phyloP scores from a whole-genome alignment of 2,329 filamentous ascomycete genomes.

The Esteya vermicola region DNA sequence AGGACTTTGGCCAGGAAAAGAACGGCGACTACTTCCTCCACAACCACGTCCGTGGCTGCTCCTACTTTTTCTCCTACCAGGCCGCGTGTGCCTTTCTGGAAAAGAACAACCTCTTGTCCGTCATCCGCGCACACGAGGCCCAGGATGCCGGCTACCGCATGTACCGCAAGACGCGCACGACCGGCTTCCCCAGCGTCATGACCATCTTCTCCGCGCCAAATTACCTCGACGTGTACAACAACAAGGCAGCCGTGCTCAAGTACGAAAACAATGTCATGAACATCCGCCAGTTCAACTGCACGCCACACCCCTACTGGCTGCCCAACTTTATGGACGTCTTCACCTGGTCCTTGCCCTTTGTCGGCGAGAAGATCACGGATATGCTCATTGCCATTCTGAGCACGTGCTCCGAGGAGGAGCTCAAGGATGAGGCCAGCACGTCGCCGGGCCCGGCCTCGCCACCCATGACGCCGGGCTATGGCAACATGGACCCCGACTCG shows the following conservation, averaged over 20 bases:
- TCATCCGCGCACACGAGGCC: constrained; percentile 95
- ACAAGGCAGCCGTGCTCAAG: constrained; percentile 96
- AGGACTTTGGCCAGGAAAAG: constrained; percentile 98
- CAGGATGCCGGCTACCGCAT: constrained; percentile 98
- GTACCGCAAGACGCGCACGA: constrained; percentile 97
- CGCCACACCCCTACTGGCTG: constrained; percentile 96
- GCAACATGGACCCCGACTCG: constrained; percentile 54
- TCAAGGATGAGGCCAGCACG: constrained; percentile 69
- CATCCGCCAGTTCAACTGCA: constrained; percentile 99
- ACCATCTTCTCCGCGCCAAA: constrained; percentile 99
- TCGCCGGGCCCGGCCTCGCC: constrained; percentile 63
- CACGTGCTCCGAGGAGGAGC: constrained; percentile 97
- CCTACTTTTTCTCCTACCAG: constrained; percentile 98
- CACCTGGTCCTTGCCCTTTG: constrained; percentile 98
- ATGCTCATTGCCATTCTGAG: constrained; percentile 98
- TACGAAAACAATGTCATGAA: constrained; percentile 99
- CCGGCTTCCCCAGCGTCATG: constrained; percentile 98
- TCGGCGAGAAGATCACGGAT: constrained; percentile 97
- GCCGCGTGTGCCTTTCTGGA: constrained; percentile 94
- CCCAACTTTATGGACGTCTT: constrained; percentile 99
- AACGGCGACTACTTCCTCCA: constrained; percentile 95
- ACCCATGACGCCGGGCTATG: constrained; percentile 32
- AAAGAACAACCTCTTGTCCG: constrained; percentile 94
- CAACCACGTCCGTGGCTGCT: constrained; percentile 96
- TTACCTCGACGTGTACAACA: constrained; percentile 99